Conservation (phyloP, 2,329 filamentous ascomycete species). For the Rhynchosporium graminicola region DNA sequence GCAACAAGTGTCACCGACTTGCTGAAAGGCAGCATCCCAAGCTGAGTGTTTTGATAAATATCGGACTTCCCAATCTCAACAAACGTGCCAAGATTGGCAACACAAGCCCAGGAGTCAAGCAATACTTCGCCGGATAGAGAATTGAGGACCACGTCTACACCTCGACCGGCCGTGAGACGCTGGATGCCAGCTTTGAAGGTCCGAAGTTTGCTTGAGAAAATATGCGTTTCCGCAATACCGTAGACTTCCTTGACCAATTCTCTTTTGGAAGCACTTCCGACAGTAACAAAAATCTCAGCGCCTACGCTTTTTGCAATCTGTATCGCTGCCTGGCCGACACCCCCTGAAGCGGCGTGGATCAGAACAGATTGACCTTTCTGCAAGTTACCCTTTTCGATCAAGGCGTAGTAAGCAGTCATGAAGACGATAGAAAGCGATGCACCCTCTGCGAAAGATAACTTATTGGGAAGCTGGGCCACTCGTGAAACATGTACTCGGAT, state of each 20-base stretch:
- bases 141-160: constrained; percentile 36
- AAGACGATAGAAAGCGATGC: constrained; percentile 46
- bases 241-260: neutral
- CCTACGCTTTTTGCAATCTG: constrained; percentile 38
- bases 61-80: constrained; percentile 36
- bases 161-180: constrained; percentile 24
- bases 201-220: constrained; percentile 23
- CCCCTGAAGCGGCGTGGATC: constrained; percentile 25
- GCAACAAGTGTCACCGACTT: constrained; percentile 8
- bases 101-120: constrained; percentile 37
- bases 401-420: constrained; percentile 46
- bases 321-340: constrained; percentile 32
- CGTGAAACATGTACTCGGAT: constrained; percentile 32
- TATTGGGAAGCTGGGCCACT: constrained; percentile 27
- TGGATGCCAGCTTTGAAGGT: constrained; percentile 9
- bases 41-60: constrained; percentile 10
- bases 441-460: constrained; percentile 17
- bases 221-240: neutral
- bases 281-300: constrained; percentile 46
- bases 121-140: constrained; percentile 32
- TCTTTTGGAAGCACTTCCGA: constrained; percentile 42
- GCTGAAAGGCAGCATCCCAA: constrained; percentile 3
- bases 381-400: constrained; percentile 44
- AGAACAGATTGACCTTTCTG: constrained; percentile 36
- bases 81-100: constrained; percentile 43